Conservation (phyloP, 139 green algal genomes). For the Chlamydomonas sp. region DNA sequence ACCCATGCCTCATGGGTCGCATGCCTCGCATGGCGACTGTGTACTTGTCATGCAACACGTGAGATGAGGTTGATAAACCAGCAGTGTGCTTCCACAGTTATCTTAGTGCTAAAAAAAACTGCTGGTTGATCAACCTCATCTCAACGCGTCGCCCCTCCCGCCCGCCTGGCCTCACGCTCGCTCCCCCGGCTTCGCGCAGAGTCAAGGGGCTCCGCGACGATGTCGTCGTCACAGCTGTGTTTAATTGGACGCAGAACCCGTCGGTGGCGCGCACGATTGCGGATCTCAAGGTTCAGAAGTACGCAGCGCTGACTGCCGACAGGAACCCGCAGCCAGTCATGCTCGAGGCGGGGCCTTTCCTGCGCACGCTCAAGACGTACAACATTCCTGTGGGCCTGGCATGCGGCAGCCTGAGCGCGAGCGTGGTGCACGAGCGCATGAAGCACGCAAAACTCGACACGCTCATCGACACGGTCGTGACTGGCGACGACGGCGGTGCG, state of each 20-base stretch:
- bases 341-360: conserved; percentile 52
- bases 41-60: too few species aligned
- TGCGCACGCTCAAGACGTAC: conserved; percentile 63
- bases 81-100: too few species aligned
- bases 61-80: too few species aligned
- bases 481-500: conserved; percentile 62
- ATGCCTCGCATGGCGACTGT: neutral
- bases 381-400: conserved; percentile 70
- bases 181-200: neutral
- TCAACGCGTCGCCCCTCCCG: neutral
- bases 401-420: conserved; percentile 49
- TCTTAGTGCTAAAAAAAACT: too few species aligned
- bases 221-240: conserved; percentile 78
- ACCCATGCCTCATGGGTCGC: neutral
- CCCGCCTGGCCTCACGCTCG: too few species aligned
- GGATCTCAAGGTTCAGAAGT: conserved; percentile 62
- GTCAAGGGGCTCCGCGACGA: conserved; percentile 84
- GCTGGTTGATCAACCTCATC: too few species aligned
- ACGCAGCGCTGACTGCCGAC: conserved; percentile 18
- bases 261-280: conserved; percentile 57
- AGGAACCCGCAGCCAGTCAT: conserved; percentile 31
- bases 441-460: conserved; percentile 42
- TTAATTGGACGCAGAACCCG: conserved; percentile 85
- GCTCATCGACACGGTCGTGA: conserved; percentile 70
- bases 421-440: conserved; percentile 26